phyloP scores from a whole-genome alignment of 2,329 filamentous ascomycete species.

The Clarireedia sp. region DNA sequence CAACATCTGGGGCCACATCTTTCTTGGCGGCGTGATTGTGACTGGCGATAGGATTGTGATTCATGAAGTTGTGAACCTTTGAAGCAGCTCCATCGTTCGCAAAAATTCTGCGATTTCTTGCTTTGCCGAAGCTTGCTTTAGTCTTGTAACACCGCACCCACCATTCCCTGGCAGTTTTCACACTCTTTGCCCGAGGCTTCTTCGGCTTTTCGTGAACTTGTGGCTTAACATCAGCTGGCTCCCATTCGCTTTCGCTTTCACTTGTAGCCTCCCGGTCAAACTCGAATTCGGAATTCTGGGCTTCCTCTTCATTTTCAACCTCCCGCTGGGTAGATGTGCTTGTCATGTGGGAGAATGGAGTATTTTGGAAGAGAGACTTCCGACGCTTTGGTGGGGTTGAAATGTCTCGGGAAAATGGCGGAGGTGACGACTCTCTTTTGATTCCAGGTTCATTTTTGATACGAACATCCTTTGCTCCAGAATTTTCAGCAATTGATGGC shows the following conservation, averaged over 20 bases:
- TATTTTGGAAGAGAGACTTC: background rate
- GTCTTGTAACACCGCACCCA: background rate
- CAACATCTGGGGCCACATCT: background rate
- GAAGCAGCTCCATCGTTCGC: background rate
- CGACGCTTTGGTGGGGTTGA: background rate
- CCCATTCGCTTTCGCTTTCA: background rate
- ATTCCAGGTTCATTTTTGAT: background rate
- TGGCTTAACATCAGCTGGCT: background rate
- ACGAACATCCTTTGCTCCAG: background rate
- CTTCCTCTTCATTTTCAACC: background rate
- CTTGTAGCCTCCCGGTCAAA: background rate
- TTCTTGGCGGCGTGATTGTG: background rate
- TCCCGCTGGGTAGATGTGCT: no score
- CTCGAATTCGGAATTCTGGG: background rate
- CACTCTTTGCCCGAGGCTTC: background rate
- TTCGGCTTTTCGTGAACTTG: background rate
- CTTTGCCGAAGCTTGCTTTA: background rate
- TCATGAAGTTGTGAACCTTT: background rate
- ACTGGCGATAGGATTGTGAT: background rate
- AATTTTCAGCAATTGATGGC: background rate
- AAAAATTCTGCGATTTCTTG: background rate
- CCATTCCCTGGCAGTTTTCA: conserved; percentile 1
- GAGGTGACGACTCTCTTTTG: background rate
- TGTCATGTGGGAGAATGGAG: background rate
- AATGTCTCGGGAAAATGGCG: background rate